Conservation (phyloP, 2,329 filamentous ascomycete genomes). For the Rasamsonia emersonii region DNA sequence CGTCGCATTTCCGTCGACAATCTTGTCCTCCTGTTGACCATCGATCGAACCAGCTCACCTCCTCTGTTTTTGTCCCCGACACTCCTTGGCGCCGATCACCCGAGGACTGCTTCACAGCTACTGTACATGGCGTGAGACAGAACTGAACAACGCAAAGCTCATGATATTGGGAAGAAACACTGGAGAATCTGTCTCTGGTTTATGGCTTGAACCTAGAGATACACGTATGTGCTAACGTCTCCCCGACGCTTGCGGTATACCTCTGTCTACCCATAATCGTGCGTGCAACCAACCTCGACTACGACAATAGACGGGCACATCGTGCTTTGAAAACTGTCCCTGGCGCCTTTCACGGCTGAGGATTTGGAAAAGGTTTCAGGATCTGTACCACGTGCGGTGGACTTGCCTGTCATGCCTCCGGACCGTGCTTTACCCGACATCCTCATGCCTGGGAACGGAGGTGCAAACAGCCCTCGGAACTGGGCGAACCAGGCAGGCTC, state of each 20-base stretch:
- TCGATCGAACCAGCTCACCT: slow-evolving; percentile 1
- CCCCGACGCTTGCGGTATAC: slow-evolving; percentile 3
- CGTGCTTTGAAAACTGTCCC: slow-evolving; percentile 2
- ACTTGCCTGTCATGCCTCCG: slow-evolving; percentile 29
- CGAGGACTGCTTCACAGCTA: slow-evolving; percentile 1
- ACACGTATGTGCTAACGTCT: too few species aligned
- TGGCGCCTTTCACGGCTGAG: not conserved
- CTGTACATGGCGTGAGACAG: slow-evolving; percentile 8
- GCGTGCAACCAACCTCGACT: too few species aligned
- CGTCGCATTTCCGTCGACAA: slow-evolving; percentile 2
- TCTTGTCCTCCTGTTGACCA: slow-evolving; percentile 1
- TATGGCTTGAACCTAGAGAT: slow-evolving; percentile 9
- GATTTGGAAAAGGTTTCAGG: not conserved
- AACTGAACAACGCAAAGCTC: too few species aligned
- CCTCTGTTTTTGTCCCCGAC: slow-evolving; percentile 6
- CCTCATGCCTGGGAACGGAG: slow-evolving; percentile 35
- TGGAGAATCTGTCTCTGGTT: too few species aligned
- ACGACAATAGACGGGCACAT: too few species aligned
- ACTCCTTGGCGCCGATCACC: slow-evolving; percentile 11
- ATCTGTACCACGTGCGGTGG: not conserved
- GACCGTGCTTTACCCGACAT: slow-evolving; percentile 34
- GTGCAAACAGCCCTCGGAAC: slow-evolving; percentile 22
- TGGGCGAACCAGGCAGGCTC: slow-evolving; percentile 28
- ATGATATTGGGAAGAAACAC: too few species aligned
- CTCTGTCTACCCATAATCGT: too few species aligned